Percentiles rank a stretch among this genome's conserved stretches.
Conservation (phyloP, 371 early-diverging fungal species). For the Rhizomucor pusillus region DNA sequence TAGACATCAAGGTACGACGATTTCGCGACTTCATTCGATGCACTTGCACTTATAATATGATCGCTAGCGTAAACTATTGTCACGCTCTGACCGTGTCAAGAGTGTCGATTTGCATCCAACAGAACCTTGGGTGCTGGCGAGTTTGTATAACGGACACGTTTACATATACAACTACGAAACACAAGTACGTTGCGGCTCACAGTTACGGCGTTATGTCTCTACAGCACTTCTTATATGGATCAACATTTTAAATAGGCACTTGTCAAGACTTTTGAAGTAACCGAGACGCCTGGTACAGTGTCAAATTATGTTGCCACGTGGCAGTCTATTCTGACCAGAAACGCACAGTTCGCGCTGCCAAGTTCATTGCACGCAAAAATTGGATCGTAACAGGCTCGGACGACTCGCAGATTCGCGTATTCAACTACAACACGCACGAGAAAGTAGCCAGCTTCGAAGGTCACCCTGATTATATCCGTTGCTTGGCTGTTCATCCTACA, state of each 20-base stretch:
- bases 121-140: constrained; percentile 97
- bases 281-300: constrained; percentile 76
- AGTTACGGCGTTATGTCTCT: neutral
- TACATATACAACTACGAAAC: constrained; percentile 99
- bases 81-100: constrained; percentile 96
- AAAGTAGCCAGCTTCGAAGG: constrained; percentile 96
- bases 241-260: constrained; percentile 58
- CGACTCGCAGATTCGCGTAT: constrained; percentile 96
- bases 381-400: constrained; percentile 98
- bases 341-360: constrained; percentile 84
- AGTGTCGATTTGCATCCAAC: constrained; percentile 99
- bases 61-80: constrained; percentile 66
- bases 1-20: constrained; percentile 59
- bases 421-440: constrained; percentile 99
- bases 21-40: neutral
- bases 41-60: neutral
- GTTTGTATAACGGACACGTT: constrained; percentile 96
- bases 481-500: constrained; percentile 95
- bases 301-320: neutral
- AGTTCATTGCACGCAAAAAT: constrained; percentile 95
- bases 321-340: neutral
- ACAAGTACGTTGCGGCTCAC: constrained; percentile 56
- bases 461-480: constrained; percentile 98
- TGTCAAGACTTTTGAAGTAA: constrained; percentile 96
- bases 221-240: neutral